Evolutionary conservation across 2,329 filamentous ascomycete genomes (phyloP).

Genomic region (Sclerotinia borealis): DNA sequence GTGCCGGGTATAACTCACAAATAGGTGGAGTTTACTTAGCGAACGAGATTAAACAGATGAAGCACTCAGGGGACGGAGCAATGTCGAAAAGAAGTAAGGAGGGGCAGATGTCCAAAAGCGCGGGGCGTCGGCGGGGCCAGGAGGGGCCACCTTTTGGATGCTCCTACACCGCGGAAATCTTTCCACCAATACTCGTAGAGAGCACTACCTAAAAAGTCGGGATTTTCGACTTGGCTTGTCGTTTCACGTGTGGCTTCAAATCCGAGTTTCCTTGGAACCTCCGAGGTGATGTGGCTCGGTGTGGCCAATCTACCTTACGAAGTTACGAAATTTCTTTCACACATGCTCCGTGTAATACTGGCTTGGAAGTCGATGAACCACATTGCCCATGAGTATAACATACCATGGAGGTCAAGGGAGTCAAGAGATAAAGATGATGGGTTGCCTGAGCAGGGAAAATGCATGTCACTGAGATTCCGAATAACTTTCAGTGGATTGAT

Average conservation of each 20-base stretch:
- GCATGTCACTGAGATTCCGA: neutral
- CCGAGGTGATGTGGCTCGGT: constrained; percentile 1
- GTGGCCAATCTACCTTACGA: neutral
- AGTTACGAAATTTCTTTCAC: neutral
- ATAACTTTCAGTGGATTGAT: neutral
- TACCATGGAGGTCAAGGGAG: neutral
- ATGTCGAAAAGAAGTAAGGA: constrained; percentile 6
- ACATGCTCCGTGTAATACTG: neutral
- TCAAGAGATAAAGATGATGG: constrained; percentile 2
- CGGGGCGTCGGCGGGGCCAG: neutral
- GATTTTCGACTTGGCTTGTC: too few species aligned
- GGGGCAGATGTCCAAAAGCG: neutral
- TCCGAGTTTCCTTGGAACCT: neutral
- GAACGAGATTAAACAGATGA: neutral
- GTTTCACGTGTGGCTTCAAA: neutral
- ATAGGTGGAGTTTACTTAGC: neutral
- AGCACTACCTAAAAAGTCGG: neutral
- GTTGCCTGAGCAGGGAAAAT: neutral
- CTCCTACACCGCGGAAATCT: neutral
- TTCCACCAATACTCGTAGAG: too few species aligned
- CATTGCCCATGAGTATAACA: neutral
- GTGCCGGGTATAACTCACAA: neutral
- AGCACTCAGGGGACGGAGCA: neutral
- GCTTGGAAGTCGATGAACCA: neutral
- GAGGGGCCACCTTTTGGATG: constrained; percentile 1